Evolutionary conservation across 352 stramenopile species (phyloP), one percentile per base, ranked within the genome.

Genomic region (Pythium monospermum): DNA sequence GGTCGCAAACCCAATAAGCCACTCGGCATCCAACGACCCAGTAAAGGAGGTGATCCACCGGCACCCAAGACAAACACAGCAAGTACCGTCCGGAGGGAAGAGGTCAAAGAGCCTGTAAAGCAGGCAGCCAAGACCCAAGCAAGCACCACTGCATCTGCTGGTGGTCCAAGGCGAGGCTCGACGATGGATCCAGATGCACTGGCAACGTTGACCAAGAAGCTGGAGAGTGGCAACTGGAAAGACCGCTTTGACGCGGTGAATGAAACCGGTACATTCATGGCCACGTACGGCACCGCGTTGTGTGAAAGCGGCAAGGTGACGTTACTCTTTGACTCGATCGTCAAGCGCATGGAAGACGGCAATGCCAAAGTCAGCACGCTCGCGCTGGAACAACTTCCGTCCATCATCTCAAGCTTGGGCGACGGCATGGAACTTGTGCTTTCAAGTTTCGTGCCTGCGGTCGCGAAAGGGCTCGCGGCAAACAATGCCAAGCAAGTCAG

Each of bases 161-260:
- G n/a, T n/a, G n/a, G n/a, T n/a, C n/a, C n/a, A n/a, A 42, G 11
- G 3, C 26, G 36, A 26, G 31, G 7, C 16, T 25, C 33, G 6
- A 22, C 31, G 5, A 35, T 85, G n/a, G 73, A 85, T 23, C 37
- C 33, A 11, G 67, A 80, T 1, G 53, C 58, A 11, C 43, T 92
- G 11, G 43, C 57, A 46, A 42, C 41, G n/a, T 45, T 92, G 11
- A 52, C 72, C 4, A 68, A 58, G 11, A 69, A 70, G 19, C 71
- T 92, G 15, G 68, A 84, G 5, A 89, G 75, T 42, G 77, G 55
- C 55, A 89, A 89, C 51, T 92, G 79, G 82, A 89, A 87, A 61
- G 79, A 89, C 38, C 78, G 82, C 0, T 82, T 81, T 21, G 73
- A 90, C 6, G 79, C 76, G 4, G 51, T 93, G 0, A 58, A 60